Percentiles rank a stretch among this genome's conserved stretches.
Evolutionary conservation across 345 rosid species (phyloP).

Genomic region (Durio zibethinus): DNA sequence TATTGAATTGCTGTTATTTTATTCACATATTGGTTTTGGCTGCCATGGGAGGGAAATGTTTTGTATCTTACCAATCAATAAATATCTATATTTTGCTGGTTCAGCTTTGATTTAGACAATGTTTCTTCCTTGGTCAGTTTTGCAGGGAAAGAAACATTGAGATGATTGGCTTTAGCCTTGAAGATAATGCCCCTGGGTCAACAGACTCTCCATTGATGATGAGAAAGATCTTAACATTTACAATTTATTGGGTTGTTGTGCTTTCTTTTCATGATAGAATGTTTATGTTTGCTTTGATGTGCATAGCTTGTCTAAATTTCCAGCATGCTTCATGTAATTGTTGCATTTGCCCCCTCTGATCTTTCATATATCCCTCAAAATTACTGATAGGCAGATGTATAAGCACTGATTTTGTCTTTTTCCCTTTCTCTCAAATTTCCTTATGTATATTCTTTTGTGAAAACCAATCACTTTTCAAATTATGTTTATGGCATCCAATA

Average conservation of each 20-base stretch:
- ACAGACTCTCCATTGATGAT: conserved; percentile 69
- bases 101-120: conserved; percentile 1
- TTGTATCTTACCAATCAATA: background rate
- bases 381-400: background rate
- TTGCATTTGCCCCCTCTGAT: background rate
- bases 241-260: conserved; percentile 99
- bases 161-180: conserved; percentile 90
- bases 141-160: conserved; percentile 88
- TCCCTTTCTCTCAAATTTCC: background rate
- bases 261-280: conserved; percentile 42
- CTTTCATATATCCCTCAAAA: background rate
- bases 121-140: conserved; percentile 54
- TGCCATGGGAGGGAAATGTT: no score
- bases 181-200: conserved; percentile 73
- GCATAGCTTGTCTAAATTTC: background rate
- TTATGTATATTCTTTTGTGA: conserved; percentile 35
- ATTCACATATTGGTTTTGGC: no score
- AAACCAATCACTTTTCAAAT: conserved; percentile 73
- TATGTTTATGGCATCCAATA: conserved; percentile 21
- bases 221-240: conserved; percentile 96
- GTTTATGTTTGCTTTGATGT: background rate
- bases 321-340: background rate
- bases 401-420: background rate
- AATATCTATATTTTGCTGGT: background rate
- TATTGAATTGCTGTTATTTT: no score